These are phyloP conservation scores for Canavalia ensiformis DNA, from an alignment of 306 rosid genomes.

Conservation along the genomic window DNA sequence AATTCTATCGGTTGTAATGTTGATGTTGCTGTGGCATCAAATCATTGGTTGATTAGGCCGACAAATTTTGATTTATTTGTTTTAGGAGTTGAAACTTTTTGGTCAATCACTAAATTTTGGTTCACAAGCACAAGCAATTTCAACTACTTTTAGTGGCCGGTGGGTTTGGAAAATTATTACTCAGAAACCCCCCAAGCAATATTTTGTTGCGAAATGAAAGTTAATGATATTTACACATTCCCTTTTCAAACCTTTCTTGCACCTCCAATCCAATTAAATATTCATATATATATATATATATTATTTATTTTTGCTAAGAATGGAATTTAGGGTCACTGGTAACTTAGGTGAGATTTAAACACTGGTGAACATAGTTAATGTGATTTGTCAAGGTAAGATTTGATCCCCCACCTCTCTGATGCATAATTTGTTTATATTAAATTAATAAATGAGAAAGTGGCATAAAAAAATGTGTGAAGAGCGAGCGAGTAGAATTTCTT, in stretches of 20 bases:
- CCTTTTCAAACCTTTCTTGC: too few species aligned
- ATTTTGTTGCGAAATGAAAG: background rate
- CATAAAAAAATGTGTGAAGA: background rate
- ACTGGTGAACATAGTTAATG: background rate
- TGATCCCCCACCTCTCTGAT: background rate
- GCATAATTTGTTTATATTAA: slow-evolving; percentile 4
- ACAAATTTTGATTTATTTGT: slow-evolving; percentile 10
- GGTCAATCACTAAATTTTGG: slow-evolving; percentile 32
- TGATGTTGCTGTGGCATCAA: background rate
- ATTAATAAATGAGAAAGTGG: slow-evolving; percentile 2
- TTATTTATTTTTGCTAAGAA: background rate
- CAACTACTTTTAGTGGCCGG: slow-evolving; percentile 29
- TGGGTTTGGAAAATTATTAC: slow-evolving; percentile 24
- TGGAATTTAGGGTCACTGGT: background rate
- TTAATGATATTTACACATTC: background rate
- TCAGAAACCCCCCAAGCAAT: background rate
- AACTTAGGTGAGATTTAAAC: background rate
- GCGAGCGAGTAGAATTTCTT: background rate
- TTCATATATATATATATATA: background rate
- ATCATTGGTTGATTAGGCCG: slow-evolving; percentile 21
- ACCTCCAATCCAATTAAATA: background rate
- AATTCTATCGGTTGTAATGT: background rate
- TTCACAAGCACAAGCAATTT: slow-evolving; percentile 6
- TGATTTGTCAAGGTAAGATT: background rate
- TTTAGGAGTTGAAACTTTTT: slow-evolving; percentile 27